Evolutionary conservation across 768 basidiomycete species (phyloP).

Genomic region (Amanita subjunquillea): DNA sequence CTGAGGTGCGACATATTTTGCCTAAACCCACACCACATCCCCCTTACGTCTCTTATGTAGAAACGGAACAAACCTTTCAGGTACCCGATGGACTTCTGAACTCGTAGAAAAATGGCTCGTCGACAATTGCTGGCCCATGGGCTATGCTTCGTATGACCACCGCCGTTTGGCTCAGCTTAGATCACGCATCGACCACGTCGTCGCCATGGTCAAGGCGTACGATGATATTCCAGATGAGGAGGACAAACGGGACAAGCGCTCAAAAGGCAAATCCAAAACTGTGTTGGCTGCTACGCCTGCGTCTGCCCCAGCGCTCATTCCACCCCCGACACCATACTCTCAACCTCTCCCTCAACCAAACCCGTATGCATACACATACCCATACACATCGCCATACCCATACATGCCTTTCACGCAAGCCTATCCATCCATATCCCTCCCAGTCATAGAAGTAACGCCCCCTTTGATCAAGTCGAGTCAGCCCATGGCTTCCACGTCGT

Average conservation of each 20-base stretch:
- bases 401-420: not conserved
- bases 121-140: conserved; percentile 54
- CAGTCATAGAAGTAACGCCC: not conserved
- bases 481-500: not conserved
- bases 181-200: conserved; percentile 44
- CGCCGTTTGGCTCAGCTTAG: conserved; percentile 34
- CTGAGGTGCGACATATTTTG: conserved; percentile 33
- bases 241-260: not conserved
- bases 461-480: not conserved
- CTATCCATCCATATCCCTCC: not conserved
- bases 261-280: not conserved
- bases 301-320: no score
- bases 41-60: conserved; percentile 13
- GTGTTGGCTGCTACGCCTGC: not conserved
- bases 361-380: not conserved
- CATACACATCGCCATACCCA: not conserved
- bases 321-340: not conserved
- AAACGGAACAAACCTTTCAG: conserved; percentile 42
- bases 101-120: conserved; percentile 49
- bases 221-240: not conserved
- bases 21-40: not conserved
- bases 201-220: conserved; percentile 20
- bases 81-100: conserved; percentile 43
- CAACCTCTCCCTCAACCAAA: not conserved
- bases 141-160: conserved; percentile 38